These are phyloP conservation scores for Aspergillus quadrilineatus DNA, from an alignment of 2,329 filamentous ascomycete species.

Conservation along the genomic window DNA sequence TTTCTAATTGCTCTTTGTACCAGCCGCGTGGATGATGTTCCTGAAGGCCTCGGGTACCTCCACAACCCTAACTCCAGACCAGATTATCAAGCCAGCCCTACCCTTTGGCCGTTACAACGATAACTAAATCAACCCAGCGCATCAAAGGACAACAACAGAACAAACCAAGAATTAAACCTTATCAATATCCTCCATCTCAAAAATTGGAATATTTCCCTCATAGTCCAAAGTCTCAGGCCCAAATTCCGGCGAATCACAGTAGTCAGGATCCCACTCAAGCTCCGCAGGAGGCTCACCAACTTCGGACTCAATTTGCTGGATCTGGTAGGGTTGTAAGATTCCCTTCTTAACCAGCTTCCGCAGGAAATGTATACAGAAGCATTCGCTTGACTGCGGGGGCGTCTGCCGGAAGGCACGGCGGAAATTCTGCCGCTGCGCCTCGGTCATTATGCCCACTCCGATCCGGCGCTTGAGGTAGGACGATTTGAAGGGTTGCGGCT, in stretches of 20 bases:
- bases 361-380: not conserved
- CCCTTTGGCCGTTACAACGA: too few species aligned
- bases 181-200: not conserved
- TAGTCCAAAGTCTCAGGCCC: not conserved
- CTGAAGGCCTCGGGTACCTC: too few species aligned
- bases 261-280: not conserved
- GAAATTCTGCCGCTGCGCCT: not conserved
- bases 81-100: too few species aligned
- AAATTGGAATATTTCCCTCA: not conserved
- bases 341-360: not conserved
- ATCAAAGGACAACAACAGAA: too few species aligned
- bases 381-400: not conserved
- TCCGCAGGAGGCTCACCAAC: not conserved
- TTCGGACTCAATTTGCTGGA: not conserved
- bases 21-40: too few species aligned
- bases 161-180: too few species aligned
- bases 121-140: too few species aligned
- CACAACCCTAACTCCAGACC: too few species aligned
- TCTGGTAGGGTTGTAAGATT: not conserved
- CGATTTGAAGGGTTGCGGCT: not conserved
- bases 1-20: too few species aligned
- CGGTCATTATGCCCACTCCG: not conserved
- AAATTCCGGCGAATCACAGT: not conserved
- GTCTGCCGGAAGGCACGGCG: not conserved
- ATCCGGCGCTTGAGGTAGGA: not conserved